Conservation (phyloP, 139 green algal species). For the Mesotaenium endlicherianum region DNA sequence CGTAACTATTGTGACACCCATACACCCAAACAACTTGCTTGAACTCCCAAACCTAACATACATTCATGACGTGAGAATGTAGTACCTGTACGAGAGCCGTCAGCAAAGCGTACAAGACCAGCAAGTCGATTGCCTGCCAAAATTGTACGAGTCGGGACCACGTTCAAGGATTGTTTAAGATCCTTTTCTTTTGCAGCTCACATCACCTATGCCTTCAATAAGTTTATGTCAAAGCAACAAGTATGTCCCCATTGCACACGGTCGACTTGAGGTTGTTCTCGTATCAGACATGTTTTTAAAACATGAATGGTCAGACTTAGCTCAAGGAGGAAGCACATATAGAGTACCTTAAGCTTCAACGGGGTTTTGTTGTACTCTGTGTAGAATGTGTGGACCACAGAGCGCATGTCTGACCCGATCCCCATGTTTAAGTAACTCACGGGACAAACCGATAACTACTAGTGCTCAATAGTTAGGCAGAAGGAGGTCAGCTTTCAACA, state of each 20-base stretch:
- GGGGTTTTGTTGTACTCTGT: constrained; percentile 48
- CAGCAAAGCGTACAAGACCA: constrained; percentile 18
- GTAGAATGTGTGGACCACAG: constrained; percentile 35
- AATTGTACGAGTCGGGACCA: neutral
- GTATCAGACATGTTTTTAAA: neutral
- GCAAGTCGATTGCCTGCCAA: constrained; percentile 19
- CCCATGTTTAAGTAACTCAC: constrained; percentile 35
- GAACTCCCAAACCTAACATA: neutral
- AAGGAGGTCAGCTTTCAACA: too few relatives aligned
- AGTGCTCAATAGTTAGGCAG: too few relatives aligned
- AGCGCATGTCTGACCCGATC: constrained; percentile 14
- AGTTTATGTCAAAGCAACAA: neutral
- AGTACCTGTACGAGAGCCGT: constrained; percentile 35
- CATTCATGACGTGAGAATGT: neutral
- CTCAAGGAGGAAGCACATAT: neutral
- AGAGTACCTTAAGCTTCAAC: constrained; percentile 38
- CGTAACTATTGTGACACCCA: neutral
- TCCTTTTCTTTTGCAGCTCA: too few relatives aligned
- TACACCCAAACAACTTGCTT: neutral
- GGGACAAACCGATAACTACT: too few relatives aligned
- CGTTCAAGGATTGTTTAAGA: too few relatives aligned
- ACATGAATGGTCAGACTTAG: neutral
- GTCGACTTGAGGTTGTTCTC: neutral
- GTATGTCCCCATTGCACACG: neutral
- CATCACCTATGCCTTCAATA: neutral